These are phyloP conservation scores for Solanum ossicruentum DNA, from an alignment of 257 asterid species.

Conservation along the genomic window DNA sequence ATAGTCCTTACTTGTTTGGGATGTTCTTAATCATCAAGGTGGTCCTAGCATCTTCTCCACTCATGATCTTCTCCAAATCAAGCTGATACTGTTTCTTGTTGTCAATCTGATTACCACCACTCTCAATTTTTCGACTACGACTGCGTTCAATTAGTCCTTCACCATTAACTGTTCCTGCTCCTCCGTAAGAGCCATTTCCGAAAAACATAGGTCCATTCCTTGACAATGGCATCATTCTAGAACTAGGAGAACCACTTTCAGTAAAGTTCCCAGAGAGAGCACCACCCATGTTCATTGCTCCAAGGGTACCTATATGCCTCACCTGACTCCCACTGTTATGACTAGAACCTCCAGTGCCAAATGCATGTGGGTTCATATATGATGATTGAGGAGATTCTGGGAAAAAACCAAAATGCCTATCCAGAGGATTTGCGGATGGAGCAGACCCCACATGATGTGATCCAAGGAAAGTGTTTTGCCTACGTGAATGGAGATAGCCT, in stretches of 20 bases:
- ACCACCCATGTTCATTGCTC: slow-evolving; percentile 55
- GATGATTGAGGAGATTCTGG: slow-evolving; percentile 82
- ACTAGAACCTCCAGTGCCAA: slow-evolving; percentile 40
- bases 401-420: slow-evolving; percentile 66
- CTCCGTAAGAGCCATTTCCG: slow-evolving; percentile 64
- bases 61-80: slow-evolving; percentile 75
- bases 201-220: slow-evolving; percentile 54
- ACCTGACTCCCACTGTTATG: slow-evolving; percentile 34
- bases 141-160: slow-evolving; percentile 59
- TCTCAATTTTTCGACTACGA: slow-evolving; percentile 63
- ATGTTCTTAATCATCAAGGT: slow-evolving; percentile 95
- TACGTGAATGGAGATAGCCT: slow-evolving; percentile 42
- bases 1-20: slow-evolving; percentile 75
- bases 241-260: slow-evolving; percentile 62
- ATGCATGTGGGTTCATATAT: slow-evolving; percentile 37
- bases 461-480: slow-evolving; percentile 37
- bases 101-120: slow-evolving; percentile 57
- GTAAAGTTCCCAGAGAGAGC: slow-evolving; percentile 49
- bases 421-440: slow-evolving; percentile 70
- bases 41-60: slow-evolving; percentile 80
- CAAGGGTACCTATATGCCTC: slow-evolving; percentile 35
- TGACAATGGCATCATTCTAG: slow-evolving; percentile 55
- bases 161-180: slow-evolving; percentile 27
- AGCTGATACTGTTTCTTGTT: slow-evolving; percentile 85
- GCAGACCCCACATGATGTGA: slow-evolving; percentile 90